Base-by-base conservation (phyloP, 352 stramenopile species). In the Phytophthora pini region DNA sequence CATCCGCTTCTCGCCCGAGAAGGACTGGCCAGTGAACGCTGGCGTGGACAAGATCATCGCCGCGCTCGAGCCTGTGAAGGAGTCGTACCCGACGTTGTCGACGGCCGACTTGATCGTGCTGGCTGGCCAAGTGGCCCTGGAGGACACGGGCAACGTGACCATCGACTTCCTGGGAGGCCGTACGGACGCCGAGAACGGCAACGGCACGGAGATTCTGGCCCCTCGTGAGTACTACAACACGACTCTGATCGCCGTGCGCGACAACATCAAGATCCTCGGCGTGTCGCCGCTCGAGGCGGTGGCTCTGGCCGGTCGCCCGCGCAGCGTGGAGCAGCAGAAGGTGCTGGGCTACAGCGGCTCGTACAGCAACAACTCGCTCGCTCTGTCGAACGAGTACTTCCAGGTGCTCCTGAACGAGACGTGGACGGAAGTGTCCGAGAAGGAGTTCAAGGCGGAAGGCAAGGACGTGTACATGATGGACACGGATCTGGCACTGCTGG, bases 61-160 rank as follows among this genome's bases (percentile, higher is more conserved):
- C 22, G 74, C 93, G 13, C 78, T 98, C 8, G 82, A 97, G 49
- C 70, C 82, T 8, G 74, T 98, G 29, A 97, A 98, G 70, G 73
- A 87, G n/a, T 89, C 96, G 56, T 90, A 97, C 71, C 80, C 89
- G 13, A 79, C 70, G 38, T 82, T 98, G 40, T 89, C 78, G 12
- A 98, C 97, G 65, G 90, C 90, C 3, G 96, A 99, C 74, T 70
- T 98, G 47, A 98, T 95, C 65, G 97, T 94, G 4, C 83, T 98
- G 32, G 90, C 93, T 15, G 76, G 73, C 6, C 68, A 80, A 26
- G 70, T 78, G 27, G 76, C 31, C 22, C 49, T 82, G 11, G 74
- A 82, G 40, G 61, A 68, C 22, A 55, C 45, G 2, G 56, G 56
- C 5, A 41, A 49, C n/a, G 46, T 58, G 11, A 49, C 57, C 15